Percentiles rank a stretch among this genome's conserved stretches.
These are phyloP conservation scores for Psilocybe subaeruginosa DNA, from an alignment of 768 basidiomycete genomes.

Conservation along the genomic window DNA sequence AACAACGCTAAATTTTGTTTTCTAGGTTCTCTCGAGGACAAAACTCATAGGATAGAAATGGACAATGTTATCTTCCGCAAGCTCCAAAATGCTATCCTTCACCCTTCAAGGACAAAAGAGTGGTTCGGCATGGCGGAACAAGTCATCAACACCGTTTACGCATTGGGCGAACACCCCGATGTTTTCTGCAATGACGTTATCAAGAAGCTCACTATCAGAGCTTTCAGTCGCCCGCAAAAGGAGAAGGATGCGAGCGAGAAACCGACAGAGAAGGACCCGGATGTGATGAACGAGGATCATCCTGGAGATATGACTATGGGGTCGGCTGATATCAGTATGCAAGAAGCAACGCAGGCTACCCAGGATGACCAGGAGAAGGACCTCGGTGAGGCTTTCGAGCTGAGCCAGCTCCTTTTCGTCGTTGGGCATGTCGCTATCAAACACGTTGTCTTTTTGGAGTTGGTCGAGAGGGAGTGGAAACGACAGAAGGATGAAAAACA, in stretches of 20 bases:
- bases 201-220: conserved; percentile 75
- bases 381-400: conserved; percentile 79
- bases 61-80: conserved; percentile 83
- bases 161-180: conserved; percentile 93
- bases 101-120: conserved; percentile 81
- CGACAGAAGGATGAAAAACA: conserved; percentile 91
- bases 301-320: conserved; percentile 34
- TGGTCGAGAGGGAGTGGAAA: conserved; percentile 96
- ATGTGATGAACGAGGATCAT: conserved; percentile 62
- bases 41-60: conserved; percentile 85
- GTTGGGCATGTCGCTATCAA: conserved; percentile 98
- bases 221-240: conserved; percentile 52
- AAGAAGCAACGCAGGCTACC: conserved; percentile 29
- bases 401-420: conserved; percentile 93
- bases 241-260: conserved; percentile 16
- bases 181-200: conserved; percentile 78
- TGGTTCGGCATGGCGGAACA: conserved; percentile 99
- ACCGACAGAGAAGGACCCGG: conserved; percentile 21
- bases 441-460: conserved; percentile 94
- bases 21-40: conserved; percentile 85
- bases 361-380: conserved; percentile 44
- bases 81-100: conserved; percentile 79
- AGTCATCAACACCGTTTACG: conserved; percentile 94
- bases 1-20: conserved; percentile 2
- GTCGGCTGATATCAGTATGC: conserved; percentile 27